Evolutionary conservation across 108 stramenopile species (phyloP).

Genomic region (Chaetoceros tenuissimus): DNA sequence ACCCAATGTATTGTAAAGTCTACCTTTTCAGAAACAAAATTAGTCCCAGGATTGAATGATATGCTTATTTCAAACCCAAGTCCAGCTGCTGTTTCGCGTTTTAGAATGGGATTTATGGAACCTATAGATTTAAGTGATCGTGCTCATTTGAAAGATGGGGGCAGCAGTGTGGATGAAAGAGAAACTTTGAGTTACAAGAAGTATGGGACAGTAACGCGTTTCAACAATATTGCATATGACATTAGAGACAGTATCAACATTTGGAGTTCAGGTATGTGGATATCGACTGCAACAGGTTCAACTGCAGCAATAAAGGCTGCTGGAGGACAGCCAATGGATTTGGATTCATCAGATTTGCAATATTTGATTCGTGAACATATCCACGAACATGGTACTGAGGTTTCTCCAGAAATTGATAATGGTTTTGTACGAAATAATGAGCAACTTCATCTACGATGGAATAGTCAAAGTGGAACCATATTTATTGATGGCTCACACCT

Average conservation of each 20-base stretch:
- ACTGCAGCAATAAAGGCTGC: constrained; percentile 91
- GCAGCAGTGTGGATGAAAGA: constrained; percentile 4
- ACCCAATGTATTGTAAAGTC: constrained; percentile 86
- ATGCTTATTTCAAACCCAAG: constrained; percentile 90
- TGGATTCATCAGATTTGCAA: constrained; percentile 61
- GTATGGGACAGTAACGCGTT: constrained; percentile 69
- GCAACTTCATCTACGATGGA: constrained; percentile 89
- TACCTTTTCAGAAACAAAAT: constrained; percentile 88
- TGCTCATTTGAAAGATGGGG: background rate
- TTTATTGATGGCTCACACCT: constrained; percentile 90
- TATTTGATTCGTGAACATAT: constrained; percentile 92
- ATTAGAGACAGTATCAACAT: constrained; percentile 76
- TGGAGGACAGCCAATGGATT: constrained; percentile 77
- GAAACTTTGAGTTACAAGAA: constrained; percentile 5
- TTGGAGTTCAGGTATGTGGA: constrained; percentile 85
- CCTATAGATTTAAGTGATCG: constrained; percentile 13
- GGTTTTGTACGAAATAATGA: constrained; percentile 60
- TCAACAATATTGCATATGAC: constrained; percentile 64
- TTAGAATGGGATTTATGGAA: constrained; percentile 74
- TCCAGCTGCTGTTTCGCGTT: constrained; percentile 89
- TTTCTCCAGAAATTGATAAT: constrained; percentile 39
- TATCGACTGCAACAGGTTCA: constrained; percentile 79
- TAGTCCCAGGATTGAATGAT: constrained; percentile 94
- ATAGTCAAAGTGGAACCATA: constrained; percentile 83
- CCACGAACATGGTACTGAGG: constrained; percentile 49